These are phyloP conservation scores for Annulohypoxylon stygium DNA, from an alignment of 495 filamentous ascomycete genomes.

Conservation along the genomic window DNA sequence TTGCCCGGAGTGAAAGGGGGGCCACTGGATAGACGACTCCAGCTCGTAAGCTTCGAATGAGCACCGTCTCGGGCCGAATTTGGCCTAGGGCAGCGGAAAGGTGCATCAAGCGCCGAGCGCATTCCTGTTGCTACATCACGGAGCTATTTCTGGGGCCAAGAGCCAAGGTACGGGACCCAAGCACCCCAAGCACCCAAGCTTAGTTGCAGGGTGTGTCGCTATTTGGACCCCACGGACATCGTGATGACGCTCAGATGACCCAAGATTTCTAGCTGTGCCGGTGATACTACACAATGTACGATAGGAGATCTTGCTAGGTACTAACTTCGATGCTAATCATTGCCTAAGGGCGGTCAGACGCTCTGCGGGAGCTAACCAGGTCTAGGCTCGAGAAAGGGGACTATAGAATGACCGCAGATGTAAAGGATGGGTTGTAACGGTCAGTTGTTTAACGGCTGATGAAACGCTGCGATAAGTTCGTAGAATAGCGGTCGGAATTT, in stretches of 20 bases:
- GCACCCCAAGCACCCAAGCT: conserved; percentile 3
- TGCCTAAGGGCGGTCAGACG: conserved; percentile 44
- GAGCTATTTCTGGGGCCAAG: conserved; percentile 43
- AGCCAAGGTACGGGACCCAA: conserved; percentile 28
- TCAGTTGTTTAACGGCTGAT: conserved; percentile 35
- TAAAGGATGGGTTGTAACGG: conserved; percentile 29
- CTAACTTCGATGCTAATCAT: conserved; percentile 43
- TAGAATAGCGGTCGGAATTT: conserved; percentile 39
- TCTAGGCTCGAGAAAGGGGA: conserved; percentile 39
- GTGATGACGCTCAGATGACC: conserved; percentile 50
- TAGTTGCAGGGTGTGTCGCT: conserved; percentile 39
- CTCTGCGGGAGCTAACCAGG: conserved; percentile 41
- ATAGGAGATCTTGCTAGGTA: conserved; percentile 43
- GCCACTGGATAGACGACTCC: conserved; percentile 4
- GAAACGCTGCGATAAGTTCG: conserved; percentile 32
- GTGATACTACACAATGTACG: conserved; percentile 44
- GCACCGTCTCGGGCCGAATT: conserved; percentile 42
- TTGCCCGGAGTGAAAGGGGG: conserved; percentile 21
- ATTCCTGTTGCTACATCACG: conserved; percentile 36
- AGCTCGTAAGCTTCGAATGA: conserved; percentile 35
- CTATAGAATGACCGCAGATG: conserved; percentile 49
- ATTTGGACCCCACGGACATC: conserved; percentile 45
- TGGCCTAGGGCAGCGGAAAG: conserved; percentile 45
- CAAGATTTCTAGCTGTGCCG: conserved; percentile 41
- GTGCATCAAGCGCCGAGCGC: conserved; percentile 43